Base-by-base conservation (phyloP, 2,329 filamentous ascomycete genomes). In the Cytospora piceicola region DNA sequence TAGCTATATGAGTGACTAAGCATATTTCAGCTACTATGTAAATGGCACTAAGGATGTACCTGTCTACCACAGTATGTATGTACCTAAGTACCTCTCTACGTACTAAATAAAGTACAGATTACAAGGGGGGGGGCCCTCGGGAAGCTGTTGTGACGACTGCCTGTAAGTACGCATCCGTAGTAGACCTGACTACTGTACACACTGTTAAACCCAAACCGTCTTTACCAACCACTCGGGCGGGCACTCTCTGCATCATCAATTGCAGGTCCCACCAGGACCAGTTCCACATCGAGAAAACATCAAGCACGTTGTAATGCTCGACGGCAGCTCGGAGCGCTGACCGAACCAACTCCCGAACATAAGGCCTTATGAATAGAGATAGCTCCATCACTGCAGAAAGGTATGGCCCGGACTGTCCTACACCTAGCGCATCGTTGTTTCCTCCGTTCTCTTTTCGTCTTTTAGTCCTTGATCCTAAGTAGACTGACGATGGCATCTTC, bases 261-360 rank as follows among this genome's bases (percentile, higher is more conserved):
- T 49, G 46, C 46, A 49, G 46, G n/a, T 24, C 22, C 46, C 46
- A 49, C 46, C n/a, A 49, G 46, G 22, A 49, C 9, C 46, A 49
- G 46, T 49, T 9, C 39, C 46, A 49, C 22, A 49, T 49, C 22
- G 46, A 49, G 46, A 49, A 49, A 49, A 9, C 46, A 24, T 49
- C 46, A 36, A 14, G 14, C 24, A 49, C n/a, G 17, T 20, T 42
- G 17, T 24, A 22, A 49, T 49, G 46, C 46, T 24, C 15, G 46
- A 49, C 46, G 22, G 22, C 22, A 49, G 46, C 46, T 49, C n/a
- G 46, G n/a, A 22, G 46, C 46, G 46, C 46, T 49, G 46, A 49
- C 17, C 46, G 46, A 49, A 49, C 11, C 46, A 49, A 49, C 46
- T 22, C 46, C 22, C n/a, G n/a, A 12, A 29, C 27, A 29, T 29